Evolutionary conservation across 257 asterid species (phyloP), one percentile per base, ranked within the genome.

Genomic region (Capsicum rhomboideum): DNA sequence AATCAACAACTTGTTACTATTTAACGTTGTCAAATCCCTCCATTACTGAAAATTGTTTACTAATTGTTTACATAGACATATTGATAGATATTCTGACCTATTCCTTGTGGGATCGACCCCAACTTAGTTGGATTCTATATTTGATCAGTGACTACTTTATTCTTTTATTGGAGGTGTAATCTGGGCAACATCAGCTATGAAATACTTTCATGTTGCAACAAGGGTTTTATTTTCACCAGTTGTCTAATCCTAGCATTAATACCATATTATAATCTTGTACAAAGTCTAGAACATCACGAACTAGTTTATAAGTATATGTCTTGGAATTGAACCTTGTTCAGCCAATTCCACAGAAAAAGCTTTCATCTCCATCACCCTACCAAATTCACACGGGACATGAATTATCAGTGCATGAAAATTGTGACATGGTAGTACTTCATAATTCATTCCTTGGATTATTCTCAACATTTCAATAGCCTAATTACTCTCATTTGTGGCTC

Each of bases 401-500:
- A 94, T 91, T 20, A 94, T 88, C 5, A 97, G 93, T 0, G 98
- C 94, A 83, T 91, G 93, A 58, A 94, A 91, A 85, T 98, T 94
- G 4, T 94, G 85, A 79, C 89, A 89, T 11, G 97, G 94, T 40
- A 88, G 90, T 13, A 88, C 91, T 11, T 97, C 99, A 67, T 92
- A 93, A 50, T 85, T 42, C 89, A 64, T 84, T 81, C 88, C 94
- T 86, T 87, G 90, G 98, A 96, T 92, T 88, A 72, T 89, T 88
- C 93, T 91, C 90, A 93, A 86, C 97, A 94, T 92, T 88, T 89
- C n/a, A n/a, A n/a, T 89, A 52, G 94, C 99, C 90, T 87, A 87
- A 61, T 94, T 97, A 85, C 90, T 89, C 91, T 96, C 98, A 88
- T 96, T 94, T 83, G 89, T 94, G 13, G 87, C 93, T 78, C 98